A percentile compares a stretch with the other conserved stretches of the same genome.
Conservation (phyloP, 1,284 basidiomycete species). For the Somion occarium region DNA sequence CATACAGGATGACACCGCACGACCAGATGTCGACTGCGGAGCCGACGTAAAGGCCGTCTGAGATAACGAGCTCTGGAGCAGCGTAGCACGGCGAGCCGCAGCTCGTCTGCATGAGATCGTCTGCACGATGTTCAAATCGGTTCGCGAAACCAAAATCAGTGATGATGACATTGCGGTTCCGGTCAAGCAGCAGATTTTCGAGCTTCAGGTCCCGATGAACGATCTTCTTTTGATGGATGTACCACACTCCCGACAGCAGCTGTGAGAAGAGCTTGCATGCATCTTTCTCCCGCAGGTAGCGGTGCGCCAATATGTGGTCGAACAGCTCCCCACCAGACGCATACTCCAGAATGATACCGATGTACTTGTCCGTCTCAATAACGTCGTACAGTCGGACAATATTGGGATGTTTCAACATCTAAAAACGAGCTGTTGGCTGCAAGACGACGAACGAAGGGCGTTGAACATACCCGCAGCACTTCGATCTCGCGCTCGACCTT, state of each 20-base stretch:
- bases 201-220: constrained; percentile 99
- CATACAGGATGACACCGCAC: constrained; percentile 98
- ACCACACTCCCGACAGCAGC: constrained; percentile 97
- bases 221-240: constrained; percentile 98
- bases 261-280: constrained; percentile 97
- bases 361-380: constrained; percentile 99
- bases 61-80: constrained; percentile 98
- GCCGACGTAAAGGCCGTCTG: constrained; percentile 95
- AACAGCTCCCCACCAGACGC: constrained; percentile 98
- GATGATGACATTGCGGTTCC: constrained; percentile 98
- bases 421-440: constrained; percentile 6
- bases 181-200: constrained; percentile 96
- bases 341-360: constrained; percentile 98
- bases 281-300: constrained; percentile 93
- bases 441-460: constrained; percentile 6
- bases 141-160: constrained; percentile 99
- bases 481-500: constrained; percentile 99
- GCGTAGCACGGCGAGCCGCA: constrained; percentile 99
- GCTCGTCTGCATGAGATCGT: constrained; percentile 98
- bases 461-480: constrained; percentile 75
- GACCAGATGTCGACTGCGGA: constrained; percentile 99
- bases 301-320: constrained; percentile 98
- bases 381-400: constrained; percentile 98
- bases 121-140: constrained; percentile 85
- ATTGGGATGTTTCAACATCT: constrained; percentile 96